Base-by-base conservation (phyloP, 495 filamentous ascomycete species). In the Astrocystis sublimbata region DNA sequence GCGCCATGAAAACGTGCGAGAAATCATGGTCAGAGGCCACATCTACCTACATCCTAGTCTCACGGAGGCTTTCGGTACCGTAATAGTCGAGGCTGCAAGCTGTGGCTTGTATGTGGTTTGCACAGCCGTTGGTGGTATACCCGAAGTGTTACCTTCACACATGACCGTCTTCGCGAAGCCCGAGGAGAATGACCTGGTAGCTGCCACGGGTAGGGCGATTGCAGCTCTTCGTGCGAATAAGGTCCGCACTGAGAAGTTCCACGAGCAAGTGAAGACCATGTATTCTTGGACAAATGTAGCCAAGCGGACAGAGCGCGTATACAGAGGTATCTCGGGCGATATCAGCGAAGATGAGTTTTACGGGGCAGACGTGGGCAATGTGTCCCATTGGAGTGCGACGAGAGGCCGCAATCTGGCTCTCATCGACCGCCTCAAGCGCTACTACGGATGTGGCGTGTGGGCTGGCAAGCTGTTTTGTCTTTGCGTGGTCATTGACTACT, bases 371-470 rank as follows among this genome's bases (percentile, higher is more conserved):
- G 81, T 81, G 2, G 86, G 81, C 23, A 79, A 83, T 64, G 84
- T 87, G 81, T 87, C 85, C 59, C 87, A 84, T 12, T 88, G 89
- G 65, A 83, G 89, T 51, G 89, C 87, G 2, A 88, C 88, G n/a
- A 79, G 90, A 41, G 92, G 92, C 43, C 79, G 90, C 40, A 92
- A 89, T 72, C 96, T 94, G 74, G 91, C 92, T 1, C 83, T 98
- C 26, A 96, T 98, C 67, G 94, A 98, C 70, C 84, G 94, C 19
- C 73, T 98, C 23, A 98, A 98, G 74, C 77, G 93, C 26, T 98
- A 98, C 69, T 98, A 98, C 69, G 94, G 94, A n/a, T 98, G 94
- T 69, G 94, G 94, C n/a, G 92, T 98, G 40, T 98, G 94, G 94
- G 94, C 94, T 9, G 94, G 94, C 7, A 98, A 98, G 75, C 75